Conservation (phyloP, 495 filamentous ascomycete genomes). For the Clavariopsis aquatica region DNA sequence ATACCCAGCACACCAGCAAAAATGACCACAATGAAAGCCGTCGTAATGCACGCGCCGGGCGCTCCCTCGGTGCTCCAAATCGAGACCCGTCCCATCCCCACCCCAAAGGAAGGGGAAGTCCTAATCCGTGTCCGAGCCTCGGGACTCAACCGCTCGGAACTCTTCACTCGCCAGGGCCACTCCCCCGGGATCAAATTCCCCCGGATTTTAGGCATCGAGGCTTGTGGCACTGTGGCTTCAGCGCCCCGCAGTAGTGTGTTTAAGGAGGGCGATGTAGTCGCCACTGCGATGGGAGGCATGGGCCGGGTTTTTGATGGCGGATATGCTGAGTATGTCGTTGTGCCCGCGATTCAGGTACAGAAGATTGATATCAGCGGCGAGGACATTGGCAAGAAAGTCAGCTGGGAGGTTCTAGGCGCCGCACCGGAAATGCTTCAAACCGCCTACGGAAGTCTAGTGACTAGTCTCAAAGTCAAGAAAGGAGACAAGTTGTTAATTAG, state of each 20-base stretch:
- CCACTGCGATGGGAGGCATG: constrained; percentile 58
- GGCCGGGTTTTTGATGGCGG: constrained; percentile 55
- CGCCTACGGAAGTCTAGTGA: constrained; percentile 52
- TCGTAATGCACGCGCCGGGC: constrained; percentile 38
- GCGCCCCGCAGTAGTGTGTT: constrained; percentile 49
- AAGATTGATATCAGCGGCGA: constrained; percentile 44
- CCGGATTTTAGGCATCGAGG: constrained; percentile 56
- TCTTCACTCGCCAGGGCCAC: constrained; percentile 58
- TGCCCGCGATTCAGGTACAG: constrained; percentile 50
- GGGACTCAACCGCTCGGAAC: constrained; percentile 59
- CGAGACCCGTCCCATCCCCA: constrained; percentile 39
- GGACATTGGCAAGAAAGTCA: constrained; percentile 14
- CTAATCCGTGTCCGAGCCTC: constrained; percentile 55
- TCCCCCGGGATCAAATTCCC: constrained; percentile 51
- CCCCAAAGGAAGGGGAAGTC: constrained; percentile 45
- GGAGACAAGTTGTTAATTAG: constrained; percentile 54
- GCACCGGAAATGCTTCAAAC: constrained; percentile 61
- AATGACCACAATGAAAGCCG: constrained; percentile 43
- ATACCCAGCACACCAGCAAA: no score
- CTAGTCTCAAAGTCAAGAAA: constrained; percentile 44
- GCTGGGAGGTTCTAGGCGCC: constrained; percentile 52
- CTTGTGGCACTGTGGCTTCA: constrained; percentile 48
- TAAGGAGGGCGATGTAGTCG: constrained; percentile 48
- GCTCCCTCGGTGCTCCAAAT: constrained; percentile 40
- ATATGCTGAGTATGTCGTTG: constrained; percentile 58